These are phyloP conservation scores for Naganishia onofrii DNA, from an alignment of 768 basidiomycete species.

Conservation along the genomic window DNA sequence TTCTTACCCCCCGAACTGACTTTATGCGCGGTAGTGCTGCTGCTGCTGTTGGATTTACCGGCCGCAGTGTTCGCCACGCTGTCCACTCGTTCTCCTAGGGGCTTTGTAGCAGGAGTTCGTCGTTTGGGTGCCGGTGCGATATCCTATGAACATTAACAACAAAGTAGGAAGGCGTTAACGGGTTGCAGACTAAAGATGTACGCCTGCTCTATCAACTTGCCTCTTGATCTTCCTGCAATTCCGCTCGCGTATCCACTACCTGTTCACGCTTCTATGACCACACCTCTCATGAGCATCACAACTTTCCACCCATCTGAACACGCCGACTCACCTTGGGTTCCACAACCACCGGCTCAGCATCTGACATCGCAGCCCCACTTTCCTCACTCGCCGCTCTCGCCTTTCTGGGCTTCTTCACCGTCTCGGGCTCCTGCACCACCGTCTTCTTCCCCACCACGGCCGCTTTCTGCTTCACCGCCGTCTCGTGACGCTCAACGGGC, in stretches of 20 bases:
- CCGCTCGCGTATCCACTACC: background rate
- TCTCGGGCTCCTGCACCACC: background rate
- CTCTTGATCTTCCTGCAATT: background rate
- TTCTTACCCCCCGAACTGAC: background rate
- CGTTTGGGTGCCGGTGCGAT: slow-evolving; percentile 11
- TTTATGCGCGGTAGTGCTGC: too few relatives aligned
- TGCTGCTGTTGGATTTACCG: slow-evolving; percentile 9
- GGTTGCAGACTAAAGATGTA: background rate
- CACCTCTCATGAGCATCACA: background rate
- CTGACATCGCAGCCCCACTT: background rate
- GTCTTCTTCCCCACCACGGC: background rate
- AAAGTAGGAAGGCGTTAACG: background rate
- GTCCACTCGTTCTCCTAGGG: background rate
- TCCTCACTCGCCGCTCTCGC: slow-evolving; percentile 3
- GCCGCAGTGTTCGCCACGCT: background rate
- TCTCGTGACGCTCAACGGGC: background rate
- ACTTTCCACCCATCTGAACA: too few relatives aligned
- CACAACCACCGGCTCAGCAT: background rate
- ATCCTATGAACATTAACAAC: background rate
- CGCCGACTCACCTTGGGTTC: slow-evolving; percentile 1
- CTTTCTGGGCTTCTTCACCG: background rate
- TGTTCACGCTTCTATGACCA: slow-evolving; percentile 8
- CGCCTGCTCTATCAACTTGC: background rate
- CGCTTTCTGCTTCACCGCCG: background rate
- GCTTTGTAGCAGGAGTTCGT: background rate